Evolutionary conservation across 2,329 filamentous ascomycete genomes (phyloP), one percentile per base, ranked within the genome.

Genomic region (Sporothrix pseudoabietina): DNA sequence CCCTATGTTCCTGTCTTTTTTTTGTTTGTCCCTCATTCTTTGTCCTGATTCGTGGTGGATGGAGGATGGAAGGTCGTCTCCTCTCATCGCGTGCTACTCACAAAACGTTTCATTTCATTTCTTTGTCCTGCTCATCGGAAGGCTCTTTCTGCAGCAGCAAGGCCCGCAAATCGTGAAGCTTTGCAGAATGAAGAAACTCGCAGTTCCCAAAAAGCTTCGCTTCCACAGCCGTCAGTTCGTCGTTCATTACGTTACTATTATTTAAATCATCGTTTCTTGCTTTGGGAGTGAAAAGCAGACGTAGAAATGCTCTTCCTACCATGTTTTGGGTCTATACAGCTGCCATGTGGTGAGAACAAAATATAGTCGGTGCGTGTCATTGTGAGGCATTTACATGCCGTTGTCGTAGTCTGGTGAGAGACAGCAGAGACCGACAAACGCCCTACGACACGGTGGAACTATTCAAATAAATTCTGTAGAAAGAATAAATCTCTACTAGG

Each of bases 351-450:
- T 44, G 59, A 35, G 39, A 26, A 8, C 35, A 32, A 66, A 47
- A 41, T 66, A 66, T 66, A 66, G 41, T 49, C 63, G 14, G 3
- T 1, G 26, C 32, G 63, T 47, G 44, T n/a, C 49, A 19, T 41
- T 8, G 41, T 66, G 63, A 66, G 63, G 63, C 63, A 66, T 66
- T 47, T 66, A 66, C 63, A 66, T 49, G 41, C 19, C 22, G 39
- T 49, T 10, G 26, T 3, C 8, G 3, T 4, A 19, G 10, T 47
- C 7, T 49, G 63, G 63, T 32, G 39, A 66, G 22, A 49, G 12
- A 9, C 41, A 41, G n/a, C n/a, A n/a, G n/a, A n/a, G n/a, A n/a
- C n/a, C n/a, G 39, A 66, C 22, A 66, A 5, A 47, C 41, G 63
- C 63, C 63, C 63, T 66, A 9, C 4, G 59, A 41, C 59, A 63